phyloP scores from a whole-genome alignment of 2,329 filamentous ascomycete genomes.

The Colletotrichum sansevieriae region DNA sequence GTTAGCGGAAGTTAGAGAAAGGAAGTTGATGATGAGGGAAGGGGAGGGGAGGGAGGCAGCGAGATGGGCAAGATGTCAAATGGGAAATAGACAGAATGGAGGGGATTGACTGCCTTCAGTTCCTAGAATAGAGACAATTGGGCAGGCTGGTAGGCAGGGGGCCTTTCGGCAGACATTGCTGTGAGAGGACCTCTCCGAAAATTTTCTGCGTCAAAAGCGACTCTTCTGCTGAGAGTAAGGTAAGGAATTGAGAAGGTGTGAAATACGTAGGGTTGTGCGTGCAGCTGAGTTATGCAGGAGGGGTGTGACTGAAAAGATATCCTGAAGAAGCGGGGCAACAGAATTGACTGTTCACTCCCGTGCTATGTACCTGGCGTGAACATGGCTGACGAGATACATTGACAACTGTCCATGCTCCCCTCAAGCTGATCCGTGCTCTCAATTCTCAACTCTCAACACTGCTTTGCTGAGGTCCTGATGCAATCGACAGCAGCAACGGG shows the following conservation, averaged over 20 bases:
- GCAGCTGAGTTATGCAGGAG: slow-evolving; percentile 7
- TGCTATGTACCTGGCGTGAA: no score
- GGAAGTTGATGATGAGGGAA: not conserved
- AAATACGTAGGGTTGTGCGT: slow-evolving; percentile 1
- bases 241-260: not conserved
- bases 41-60: slow-evolving; percentile 5
- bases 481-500: slow-evolving; percentile 7
- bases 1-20: not conserved
- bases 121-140: not conserved
- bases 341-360: not conserved
- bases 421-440: not conserved
- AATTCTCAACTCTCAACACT: no score
- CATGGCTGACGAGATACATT: no score
- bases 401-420: no score
- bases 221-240: slow-evolving; percentile 20
- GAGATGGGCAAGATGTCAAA: slow-evolving; percentile 23
- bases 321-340: slow-evolving; percentile 20
- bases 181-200: slow-evolving; percentile 36
- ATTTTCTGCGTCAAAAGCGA: slow-evolving; percentile 42
- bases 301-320: not conserved
- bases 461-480: slow-evolving; percentile 13
- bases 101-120: not conserved
- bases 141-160: slow-evolving; percentile 5
- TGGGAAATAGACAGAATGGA: slow-evolving; percentile 6
- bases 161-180: slow-evolving; percentile 27